Evolutionary conservation across 345 rosid species (phyloP).

Genomic region (Cardiospermum halicacabum): DNA sequence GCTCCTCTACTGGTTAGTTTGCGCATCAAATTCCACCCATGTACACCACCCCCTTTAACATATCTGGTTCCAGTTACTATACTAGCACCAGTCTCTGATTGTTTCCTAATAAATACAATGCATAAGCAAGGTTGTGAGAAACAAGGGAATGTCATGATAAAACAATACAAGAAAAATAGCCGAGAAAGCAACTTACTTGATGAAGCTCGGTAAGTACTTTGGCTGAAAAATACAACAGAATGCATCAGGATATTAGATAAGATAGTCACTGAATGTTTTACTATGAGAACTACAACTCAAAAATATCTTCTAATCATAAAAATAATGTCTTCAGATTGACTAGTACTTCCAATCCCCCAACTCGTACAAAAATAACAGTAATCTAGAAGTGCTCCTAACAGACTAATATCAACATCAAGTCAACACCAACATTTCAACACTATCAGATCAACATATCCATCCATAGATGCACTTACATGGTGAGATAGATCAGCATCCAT

Average conservation of each 20-base stretch:
- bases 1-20: slow-evolving; percentile 98
- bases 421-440: not conserved
- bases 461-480: slow-evolving; percentile 55
- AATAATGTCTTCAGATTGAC: not conserved
- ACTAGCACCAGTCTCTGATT: slow-evolving; percentile 79
- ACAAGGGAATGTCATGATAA: not conserved
- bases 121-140: slow-evolving; percentile 9
- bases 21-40: slow-evolving; percentile 98
- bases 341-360: not conserved
- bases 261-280: not conserved
- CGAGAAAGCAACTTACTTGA: slow-evolving; percentile 51
- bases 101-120: slow-evolving; percentile 54
- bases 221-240: slow-evolving; percentile 59
- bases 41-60: slow-evolving; percentile 84
- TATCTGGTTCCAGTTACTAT: slow-evolving; percentile 95
- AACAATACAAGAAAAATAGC: slow-evolving; percentile 7
- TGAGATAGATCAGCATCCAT: slow-evolving; percentile 99
- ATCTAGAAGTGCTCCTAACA: not conserved
- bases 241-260: not conserved
- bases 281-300: not conserved
- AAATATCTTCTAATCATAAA: not conserved
- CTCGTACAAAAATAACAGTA: not conserved
- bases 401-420: not conserved
- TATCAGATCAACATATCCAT: not conserved
- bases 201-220: slow-evolving; percentile 86